Evolutionary conservation across 495 filamentous ascomycete genomes (phyloP), one percentile per base, ranked within the genome.

Genomic region (Aspergillus carlsbadensis): DNA sequence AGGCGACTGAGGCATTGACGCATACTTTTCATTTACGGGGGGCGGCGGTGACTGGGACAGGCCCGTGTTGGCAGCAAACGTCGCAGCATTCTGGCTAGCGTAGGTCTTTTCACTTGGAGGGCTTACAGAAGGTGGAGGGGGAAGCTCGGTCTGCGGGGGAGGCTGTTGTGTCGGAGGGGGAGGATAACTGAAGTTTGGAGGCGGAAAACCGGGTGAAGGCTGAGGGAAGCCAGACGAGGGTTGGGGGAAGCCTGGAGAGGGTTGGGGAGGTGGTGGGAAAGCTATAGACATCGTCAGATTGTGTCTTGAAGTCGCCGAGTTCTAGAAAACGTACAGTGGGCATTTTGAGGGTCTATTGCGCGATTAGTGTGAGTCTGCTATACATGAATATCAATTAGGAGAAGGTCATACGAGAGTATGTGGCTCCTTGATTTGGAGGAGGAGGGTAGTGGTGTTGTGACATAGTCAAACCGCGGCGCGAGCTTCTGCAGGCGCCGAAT

Each of bases 121-220:
- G 48, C 67, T 59, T 45, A 50, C 46, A n/a, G 54, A 57, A 5
- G 54, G 45, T 7, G 45, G 54, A 34, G 54, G 54, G 48, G 35
- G 60, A 56, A 21, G 60, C 14, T 51, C 54, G 21, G 45, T 26
- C 17, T 49, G 54, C 13, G 35, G 36, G 15, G 44, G 11, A 21
- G 45, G 42, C 15, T 58, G 56, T 22, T 74, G 60, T 24, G 41
- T 66, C 15, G 72, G 73, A 2, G 75, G 74, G 13, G 72, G 71
- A 10, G 74, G 71, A 41, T 71, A 78, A 46, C 51, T 68, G 61
- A 68, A 67, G 24, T 66, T 68, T 5, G 70, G 70, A 13, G 71
- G 62, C 21, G 74, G 60, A 34, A 67, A 70, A 8, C 62, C 61
- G 1, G 69, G 60, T 1, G 57, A 46, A 20, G 57, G 57, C 26